phyloP scores from a whole-genome alignment of 1,139 yeast species.

The Saccharomyces hybrid region DNA sequence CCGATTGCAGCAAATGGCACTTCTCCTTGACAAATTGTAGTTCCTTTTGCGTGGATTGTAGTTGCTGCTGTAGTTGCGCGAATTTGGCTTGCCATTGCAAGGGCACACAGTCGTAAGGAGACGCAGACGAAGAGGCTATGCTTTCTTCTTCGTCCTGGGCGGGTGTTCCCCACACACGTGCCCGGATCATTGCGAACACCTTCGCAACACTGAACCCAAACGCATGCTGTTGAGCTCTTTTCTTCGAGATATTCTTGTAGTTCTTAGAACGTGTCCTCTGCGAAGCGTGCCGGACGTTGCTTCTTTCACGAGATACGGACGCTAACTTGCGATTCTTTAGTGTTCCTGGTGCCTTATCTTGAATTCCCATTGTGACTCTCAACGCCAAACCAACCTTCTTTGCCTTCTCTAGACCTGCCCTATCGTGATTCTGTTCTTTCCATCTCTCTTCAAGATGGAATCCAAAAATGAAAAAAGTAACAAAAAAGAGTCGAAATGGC shows the following conservation, averaged over 20 bases:
- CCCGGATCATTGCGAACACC: background rate
- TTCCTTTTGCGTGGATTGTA: conserved; percentile 57
- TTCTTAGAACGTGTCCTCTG: conserved; percentile 1
- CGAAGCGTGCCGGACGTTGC: background rate
- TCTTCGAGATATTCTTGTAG: conserved; percentile 2
- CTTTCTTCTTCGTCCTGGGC: background rate
- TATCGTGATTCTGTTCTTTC: background rate
- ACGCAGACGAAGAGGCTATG: background rate
- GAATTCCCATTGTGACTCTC: background rate
- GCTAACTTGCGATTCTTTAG: background rate
- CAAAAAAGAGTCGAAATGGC: background rate
- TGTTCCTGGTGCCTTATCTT: background rate
- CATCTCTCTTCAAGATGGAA: background rate
- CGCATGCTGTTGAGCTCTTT: conserved; percentile 3
- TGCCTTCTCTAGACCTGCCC: no score
- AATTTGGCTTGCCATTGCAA: conserved; percentile 33
- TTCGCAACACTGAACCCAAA: background rate
- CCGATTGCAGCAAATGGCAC: conserved; percentile 23
- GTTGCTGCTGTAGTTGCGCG: conserved; percentile 45
- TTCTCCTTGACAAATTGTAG: conserved; percentile 38
- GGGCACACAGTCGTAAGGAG: conserved; percentile 15
- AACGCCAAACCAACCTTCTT: background rate
- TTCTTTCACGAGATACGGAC: background rate
- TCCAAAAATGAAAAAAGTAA: background rate
- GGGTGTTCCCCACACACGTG: background rate